Conservation (phyloP, 108 stramenopile genomes). For the Pseudonitzschia pungens region DNA sequence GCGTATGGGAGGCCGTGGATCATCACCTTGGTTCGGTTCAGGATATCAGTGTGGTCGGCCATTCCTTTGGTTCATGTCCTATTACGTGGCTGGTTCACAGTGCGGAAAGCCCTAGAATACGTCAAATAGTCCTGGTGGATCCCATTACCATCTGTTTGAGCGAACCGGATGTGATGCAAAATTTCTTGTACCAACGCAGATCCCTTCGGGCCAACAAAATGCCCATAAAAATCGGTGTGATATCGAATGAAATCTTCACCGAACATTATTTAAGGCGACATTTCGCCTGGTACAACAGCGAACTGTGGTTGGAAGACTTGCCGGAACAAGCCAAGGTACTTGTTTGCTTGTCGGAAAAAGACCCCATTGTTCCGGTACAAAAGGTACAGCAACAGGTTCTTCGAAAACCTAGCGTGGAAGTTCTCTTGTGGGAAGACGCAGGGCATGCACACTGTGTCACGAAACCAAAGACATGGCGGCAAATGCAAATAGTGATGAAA, state of each 20-base stretch:
- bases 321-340: conserved; percentile 47
- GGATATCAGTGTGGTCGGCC: conserved; percentile 61
- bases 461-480: conserved; percentile 34
- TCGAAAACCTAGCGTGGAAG: conserved; percentile 13
- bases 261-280: conserved; percentile 79
- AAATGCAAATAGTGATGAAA: conserved; percentile 32
- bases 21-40: conserved; percentile 7
- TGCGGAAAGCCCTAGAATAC: conserved; percentile 25
- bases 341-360: conserved; percentile 63
- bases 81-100: conserved; percentile 68
- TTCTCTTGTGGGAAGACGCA: conserved; percentile 40
- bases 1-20: conserved; percentile 49
- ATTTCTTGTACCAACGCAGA: conserved; percentile 67
- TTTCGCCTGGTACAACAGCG: conserved; percentile 89
- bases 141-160: conserved; percentile 82
- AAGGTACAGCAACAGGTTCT: conserved; percentile 60
- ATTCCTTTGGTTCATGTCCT: conserved; percentile 87
- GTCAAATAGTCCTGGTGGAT: conserved; percentile 69
- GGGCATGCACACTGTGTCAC: conserved; percentile 45
- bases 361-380: conserved; percentile 70
- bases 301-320: conserved; percentile 87
- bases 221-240: conserved; percentile 52
- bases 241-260: conserved; percentile 73
- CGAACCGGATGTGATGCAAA: conserved; percentile 81
- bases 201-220: conserved; percentile 14